Percentiles rank a stretch among this genome's conserved stretches.
These are phyloP conservation scores for Mortierella sp. DNA, from an alignment of 371 early-diverging fungal genomes.

Conservation along the genomic window DNA sequence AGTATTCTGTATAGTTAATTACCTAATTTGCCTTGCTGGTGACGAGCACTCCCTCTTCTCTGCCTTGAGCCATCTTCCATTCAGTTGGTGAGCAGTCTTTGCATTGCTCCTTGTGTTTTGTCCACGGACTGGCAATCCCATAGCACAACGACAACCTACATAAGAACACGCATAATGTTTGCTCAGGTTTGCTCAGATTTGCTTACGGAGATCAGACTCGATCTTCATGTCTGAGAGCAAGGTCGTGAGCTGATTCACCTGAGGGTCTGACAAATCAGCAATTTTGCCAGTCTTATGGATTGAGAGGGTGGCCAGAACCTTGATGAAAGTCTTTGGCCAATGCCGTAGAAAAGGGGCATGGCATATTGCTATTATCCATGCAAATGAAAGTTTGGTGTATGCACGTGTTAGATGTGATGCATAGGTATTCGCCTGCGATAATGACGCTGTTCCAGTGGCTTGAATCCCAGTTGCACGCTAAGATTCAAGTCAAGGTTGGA, in stretches of 20 bases:
- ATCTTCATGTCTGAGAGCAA: conserved; percentile 91
- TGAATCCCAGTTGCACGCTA: no score
- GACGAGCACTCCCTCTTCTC: conserved; percentile 53
- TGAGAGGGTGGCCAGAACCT: conserved; percentile 82
- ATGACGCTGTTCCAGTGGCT: no score
- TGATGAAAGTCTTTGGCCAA: conserved; percentile 84
- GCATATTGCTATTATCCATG: conserved; percentile 48
- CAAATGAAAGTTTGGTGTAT: background rate
- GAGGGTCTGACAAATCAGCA: conserved; percentile 86
- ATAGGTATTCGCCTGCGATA: background rate
- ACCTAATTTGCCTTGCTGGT: conserved; percentile 32
- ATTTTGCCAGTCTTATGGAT: conserved; percentile 86
- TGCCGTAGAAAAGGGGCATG: conserved; percentile 93
- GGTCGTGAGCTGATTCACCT: conserved; percentile 88
- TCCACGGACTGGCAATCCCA: conserved; percentile 92
- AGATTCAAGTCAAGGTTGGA: no score
- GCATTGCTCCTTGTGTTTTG: conserved; percentile 92
- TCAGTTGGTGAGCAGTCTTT: conserved; percentile 89
- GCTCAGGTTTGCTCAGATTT: conserved; percentile 80
- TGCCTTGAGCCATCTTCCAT: conserved; percentile 67
- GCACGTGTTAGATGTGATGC: background rate
- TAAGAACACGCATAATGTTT: conserved; percentile 86
- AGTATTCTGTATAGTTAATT: background rate
- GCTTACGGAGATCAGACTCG: conserved; percentile 89
- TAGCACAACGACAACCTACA: conserved; percentile 87